A percentile compares a stretch with the other conserved stretches of the same genome.
Evolutionary conservation across 2,329 filamentous ascomycete genomes (phyloP).

Genomic region (Elsinoe australis): DNA sequence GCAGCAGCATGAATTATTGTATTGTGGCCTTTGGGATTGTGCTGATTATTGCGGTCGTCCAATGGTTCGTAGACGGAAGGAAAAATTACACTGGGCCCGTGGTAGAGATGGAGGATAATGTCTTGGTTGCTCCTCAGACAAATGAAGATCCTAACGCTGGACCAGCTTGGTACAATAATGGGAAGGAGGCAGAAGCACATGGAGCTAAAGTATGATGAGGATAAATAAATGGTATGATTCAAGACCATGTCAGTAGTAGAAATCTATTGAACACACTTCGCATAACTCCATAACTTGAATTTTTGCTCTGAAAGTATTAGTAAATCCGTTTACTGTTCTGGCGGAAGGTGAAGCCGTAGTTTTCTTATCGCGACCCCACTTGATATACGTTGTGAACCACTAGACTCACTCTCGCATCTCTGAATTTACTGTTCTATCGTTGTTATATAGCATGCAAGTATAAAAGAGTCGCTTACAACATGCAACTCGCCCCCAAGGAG

Average conservation of each 20-base stretch:
- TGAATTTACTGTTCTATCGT: no score
- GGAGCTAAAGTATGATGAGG: neutral
- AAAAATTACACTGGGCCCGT: conserved; percentile 52
- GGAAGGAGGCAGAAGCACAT: neutral
- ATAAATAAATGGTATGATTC: no score
- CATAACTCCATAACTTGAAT: no score
- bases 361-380: conserved; percentile 1
- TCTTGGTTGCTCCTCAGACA: conserved; percentile 25
- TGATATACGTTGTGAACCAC: neutral
- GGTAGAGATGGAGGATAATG: conserved; percentile 27
- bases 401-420: neutral
- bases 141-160: neutral
- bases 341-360: conserved; percentile 5
- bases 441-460: no score
- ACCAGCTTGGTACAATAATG: neutral
- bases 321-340: no score
- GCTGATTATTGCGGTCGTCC: conserved; percentile 48
- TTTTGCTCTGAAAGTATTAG: no score
- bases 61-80: conserved; percentile 54
- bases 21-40: conserved; percentile 53
- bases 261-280: no score
- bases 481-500: conserved; percentile 34
- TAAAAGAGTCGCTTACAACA: no score
- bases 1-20: conserved; percentile 61
- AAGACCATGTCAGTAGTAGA: no score